phyloP scores from a whole-genome alignment of 306 rosid genomes.

The Vachellia pachyceras region DNA sequence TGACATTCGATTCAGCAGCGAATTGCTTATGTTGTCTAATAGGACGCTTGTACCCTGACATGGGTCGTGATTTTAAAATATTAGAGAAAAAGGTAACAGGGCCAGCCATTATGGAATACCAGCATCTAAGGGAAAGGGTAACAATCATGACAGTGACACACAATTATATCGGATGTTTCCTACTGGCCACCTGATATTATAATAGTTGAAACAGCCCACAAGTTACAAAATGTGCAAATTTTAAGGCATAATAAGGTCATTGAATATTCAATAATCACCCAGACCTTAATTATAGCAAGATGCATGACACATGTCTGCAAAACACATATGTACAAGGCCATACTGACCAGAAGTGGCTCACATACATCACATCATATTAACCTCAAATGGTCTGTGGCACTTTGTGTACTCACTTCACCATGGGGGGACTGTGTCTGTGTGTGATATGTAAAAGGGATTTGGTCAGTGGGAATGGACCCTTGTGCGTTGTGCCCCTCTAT shows the following conservation, averaged over 20 bases:
- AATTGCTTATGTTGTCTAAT: conserved; percentile 36
- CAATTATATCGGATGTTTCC: conserved; percentile 45
- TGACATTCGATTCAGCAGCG: conserved; percentile 29
- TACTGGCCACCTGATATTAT: conserved; percentile 15
- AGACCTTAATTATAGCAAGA: conserved; percentile 11
- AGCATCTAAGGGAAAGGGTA: conserved; percentile 51
- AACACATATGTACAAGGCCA: conserved; percentile 36
- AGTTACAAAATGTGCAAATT: conserved; percentile 28
- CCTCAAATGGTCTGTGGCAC: conserved; percentile 34
- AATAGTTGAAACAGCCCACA: conserved; percentile 28
- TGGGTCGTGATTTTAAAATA: conserved; percentile 3
- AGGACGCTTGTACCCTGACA: conserved; percentile 46
- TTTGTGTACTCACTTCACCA: conserved; percentile 15
- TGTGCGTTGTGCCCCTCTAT: conserved; percentile 34
- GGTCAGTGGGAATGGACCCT: conserved; percentile 44
- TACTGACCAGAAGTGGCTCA: conserved; percentile 34
- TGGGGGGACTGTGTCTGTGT: no score
- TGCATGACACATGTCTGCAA: conserved; percentile 25
- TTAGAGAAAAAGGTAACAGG: conserved; percentile 38
- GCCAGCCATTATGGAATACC: conserved; percentile 41
- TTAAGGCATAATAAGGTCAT: conserved; percentile 40
- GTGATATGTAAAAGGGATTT: neutral
- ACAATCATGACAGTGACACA: conserved; percentile 51
- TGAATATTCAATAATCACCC: conserved; percentile 45
- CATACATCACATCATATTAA: conserved; percentile 49